These are phyloP conservation scores for Babesia ovata DNA, from an alignment of 169 alveolate species.

Conservation along the genomic window DNA sequence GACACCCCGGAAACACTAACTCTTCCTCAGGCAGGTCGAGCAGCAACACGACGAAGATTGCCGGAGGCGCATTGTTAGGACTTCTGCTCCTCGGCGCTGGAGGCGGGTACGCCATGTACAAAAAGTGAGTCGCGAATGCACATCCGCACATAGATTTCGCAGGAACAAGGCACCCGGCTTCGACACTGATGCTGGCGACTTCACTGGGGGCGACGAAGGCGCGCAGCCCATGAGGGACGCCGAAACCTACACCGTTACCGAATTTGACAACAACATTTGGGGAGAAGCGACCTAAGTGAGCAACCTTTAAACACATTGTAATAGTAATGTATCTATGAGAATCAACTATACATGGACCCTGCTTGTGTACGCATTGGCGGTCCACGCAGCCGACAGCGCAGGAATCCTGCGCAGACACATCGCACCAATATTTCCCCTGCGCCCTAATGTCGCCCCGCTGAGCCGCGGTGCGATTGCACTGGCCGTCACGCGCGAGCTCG, in stretches of 20 bases:
- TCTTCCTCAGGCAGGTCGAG: constrained; percentile 18
- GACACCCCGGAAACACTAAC: background rate
- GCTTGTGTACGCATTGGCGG: constrained; percentile 4
- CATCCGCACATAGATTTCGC: background rate
- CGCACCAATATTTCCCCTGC: background rate
- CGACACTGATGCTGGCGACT: constrained; percentile 28
- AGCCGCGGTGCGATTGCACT: constrained; percentile 28
- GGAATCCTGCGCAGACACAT: background rate
- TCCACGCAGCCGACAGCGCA: background rate
- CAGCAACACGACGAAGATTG: constrained; percentile 61
- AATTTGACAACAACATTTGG: constrained; percentile 70
- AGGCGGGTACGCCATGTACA: constrained; percentile 68
- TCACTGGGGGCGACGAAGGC: constrained; percentile 52
- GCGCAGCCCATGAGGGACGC: constrained; percentile 45
- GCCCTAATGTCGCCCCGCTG: background rate
- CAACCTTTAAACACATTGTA: constrained; percentile 21
- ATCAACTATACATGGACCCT: background rate
- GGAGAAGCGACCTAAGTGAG: constrained; percentile 52
- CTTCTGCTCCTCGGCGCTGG: constrained; percentile 64
- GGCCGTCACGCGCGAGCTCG: constrained; percentile 39
- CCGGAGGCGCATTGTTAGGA: constrained; percentile 61
- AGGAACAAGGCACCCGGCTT: constrained; percentile 21
- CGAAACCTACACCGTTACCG: constrained; percentile 67
- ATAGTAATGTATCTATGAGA: constrained; percentile 30
- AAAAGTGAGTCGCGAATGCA: constrained; percentile 26